Conservation (phyloP, 352 stramenopile genomes). For the Globisporangium sylvaticum region DNA sequence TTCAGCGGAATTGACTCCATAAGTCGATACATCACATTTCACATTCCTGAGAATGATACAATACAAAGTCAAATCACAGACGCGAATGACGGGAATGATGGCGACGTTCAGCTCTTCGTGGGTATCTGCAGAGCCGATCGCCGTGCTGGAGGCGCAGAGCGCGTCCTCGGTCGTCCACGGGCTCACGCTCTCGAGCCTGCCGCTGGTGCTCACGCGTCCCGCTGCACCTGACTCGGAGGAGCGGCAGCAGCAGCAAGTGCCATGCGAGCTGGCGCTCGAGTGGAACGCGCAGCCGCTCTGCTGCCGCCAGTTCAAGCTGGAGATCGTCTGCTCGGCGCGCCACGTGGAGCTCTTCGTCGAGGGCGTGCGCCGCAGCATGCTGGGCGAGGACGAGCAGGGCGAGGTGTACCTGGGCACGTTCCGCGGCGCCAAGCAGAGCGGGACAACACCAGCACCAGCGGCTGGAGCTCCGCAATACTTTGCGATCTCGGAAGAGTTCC, state of each 20-base stretch:
- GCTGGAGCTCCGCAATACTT: conserved; percentile 25
- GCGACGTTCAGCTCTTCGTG: conserved; percentile 4
- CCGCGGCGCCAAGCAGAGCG: conserved; percentile 24
- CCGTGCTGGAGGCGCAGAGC: conserved; percentile 2
- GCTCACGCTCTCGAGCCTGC: conserved; percentile 15
- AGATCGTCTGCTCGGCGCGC: conserved; percentile 55
- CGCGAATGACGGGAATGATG: no score
- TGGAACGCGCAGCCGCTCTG: conserved; percentile 32
- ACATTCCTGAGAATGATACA: no score
- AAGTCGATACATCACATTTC: no score
- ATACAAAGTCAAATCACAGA: no score
- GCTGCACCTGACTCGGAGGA: neutral
- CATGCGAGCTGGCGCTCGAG: conserved; percentile 45
- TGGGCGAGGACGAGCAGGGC: conserved; percentile 54
- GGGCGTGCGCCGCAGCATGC: conserved; percentile 43
- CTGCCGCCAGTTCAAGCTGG: conserved; percentile 45
- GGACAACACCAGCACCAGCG: no score
- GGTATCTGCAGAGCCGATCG: neutral
- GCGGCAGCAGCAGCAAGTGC: neutral
- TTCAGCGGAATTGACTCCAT: no score
- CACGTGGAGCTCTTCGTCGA: conserved; percentile 66
- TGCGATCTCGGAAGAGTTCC: conserved; percentile 40
- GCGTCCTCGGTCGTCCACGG: neutral
- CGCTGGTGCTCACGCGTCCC: conserved; percentile 21
- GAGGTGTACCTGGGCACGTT: conserved; percentile 78